A percentile compares a stretch with the other conserved stretches of the same genome.
Conservation (phyloP, 345 rosid genomes). For the Eucalyptus pauciflora region DNA sequence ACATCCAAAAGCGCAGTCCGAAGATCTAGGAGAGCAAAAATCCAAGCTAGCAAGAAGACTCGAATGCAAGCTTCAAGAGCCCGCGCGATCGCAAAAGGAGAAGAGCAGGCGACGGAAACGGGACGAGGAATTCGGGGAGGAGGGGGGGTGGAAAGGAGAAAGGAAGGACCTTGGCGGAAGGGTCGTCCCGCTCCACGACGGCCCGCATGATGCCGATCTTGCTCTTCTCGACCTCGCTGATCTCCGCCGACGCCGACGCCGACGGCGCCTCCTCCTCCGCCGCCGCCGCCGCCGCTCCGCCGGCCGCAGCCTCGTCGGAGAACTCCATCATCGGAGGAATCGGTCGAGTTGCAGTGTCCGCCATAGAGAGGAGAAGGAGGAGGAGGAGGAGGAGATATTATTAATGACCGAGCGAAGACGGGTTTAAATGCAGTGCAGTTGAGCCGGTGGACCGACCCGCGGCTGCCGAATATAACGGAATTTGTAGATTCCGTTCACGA, state of each 20-base stretch:
- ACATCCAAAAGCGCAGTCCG: not conserved
- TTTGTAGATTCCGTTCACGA: not conserved
- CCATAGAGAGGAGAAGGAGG: not conserved
- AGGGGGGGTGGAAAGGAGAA: not conserved
- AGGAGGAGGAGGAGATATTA: not conserved
- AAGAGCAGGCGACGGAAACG: not conserved
- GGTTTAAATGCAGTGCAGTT: not conserved
- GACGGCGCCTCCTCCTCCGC: not conserved
- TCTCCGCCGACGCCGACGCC: not conserved
- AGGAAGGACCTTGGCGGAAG: constrained; percentile 47
- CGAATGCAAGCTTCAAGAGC: not conserved
- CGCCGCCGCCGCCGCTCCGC: not conserved
- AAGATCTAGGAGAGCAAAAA: not conserved
- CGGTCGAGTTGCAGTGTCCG: not conserved
- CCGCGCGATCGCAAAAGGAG: not conserved
- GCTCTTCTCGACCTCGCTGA: constrained; percentile 55
- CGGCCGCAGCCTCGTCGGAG: not conserved
- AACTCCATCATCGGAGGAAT: not conserved
- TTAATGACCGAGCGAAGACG: not conserved
- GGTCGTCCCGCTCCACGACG: constrained; percentile 60
- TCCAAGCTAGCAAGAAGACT: not conserved
- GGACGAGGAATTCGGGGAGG: not conserved
- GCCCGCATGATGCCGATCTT: constrained; percentile 83
- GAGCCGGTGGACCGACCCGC: not conserved
- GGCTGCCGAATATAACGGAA: not conserved